A percentile compares a stretch with the other conserved stretches of the same genome.
These are phyloP conservation scores for Scutellaria barbata DNA, from an alignment of 257 asterid species.

Conservation along the genomic window DNA sequence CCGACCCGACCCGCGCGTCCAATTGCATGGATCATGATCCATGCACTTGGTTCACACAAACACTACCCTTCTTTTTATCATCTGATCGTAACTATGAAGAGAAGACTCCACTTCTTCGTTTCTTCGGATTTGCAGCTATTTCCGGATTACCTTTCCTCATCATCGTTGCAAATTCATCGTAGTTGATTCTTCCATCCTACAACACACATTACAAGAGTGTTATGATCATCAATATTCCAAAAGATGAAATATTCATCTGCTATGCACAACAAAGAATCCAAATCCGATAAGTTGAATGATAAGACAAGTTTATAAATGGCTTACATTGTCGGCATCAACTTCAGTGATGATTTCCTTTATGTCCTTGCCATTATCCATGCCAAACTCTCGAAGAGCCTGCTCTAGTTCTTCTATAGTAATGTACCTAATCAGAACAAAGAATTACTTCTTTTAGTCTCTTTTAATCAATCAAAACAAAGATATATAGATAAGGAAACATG, in stretches of 20 bases:
- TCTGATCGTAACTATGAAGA: no score
- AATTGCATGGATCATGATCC: no score
- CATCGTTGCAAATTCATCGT: conserved; percentile 85
- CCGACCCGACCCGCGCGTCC: no score
- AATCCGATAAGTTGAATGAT: neutral
- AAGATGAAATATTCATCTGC: neutral
- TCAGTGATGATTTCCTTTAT: conserved; percentile 75
- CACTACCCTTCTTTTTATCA: no score
- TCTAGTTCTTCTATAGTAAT: conserved; percentile 82
- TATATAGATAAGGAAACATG: no score
- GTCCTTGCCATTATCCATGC: conserved; percentile 69
- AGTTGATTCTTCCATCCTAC: conserved; percentile 86
- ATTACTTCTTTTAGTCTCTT: neutral
- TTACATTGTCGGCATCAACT: conserved; percentile 74
- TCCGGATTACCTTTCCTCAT: conserved; percentile 88
- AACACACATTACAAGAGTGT: neutral
- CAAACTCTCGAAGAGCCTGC: conserved; percentile 80
- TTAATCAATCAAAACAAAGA: neutral
- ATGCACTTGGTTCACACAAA: no score
- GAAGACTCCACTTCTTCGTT: conserved; percentile 61
- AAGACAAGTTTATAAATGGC: conserved; percentile 17
- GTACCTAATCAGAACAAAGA: conserved; percentile 43
- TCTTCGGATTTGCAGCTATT: conserved; percentile 62
- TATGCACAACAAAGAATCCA: neutral
- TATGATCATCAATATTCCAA: neutral